Evolutionary conservation across 495 filamentous ascomycete species (phyloP).

Genomic region (Aspergillus bertholletiae): DNA sequence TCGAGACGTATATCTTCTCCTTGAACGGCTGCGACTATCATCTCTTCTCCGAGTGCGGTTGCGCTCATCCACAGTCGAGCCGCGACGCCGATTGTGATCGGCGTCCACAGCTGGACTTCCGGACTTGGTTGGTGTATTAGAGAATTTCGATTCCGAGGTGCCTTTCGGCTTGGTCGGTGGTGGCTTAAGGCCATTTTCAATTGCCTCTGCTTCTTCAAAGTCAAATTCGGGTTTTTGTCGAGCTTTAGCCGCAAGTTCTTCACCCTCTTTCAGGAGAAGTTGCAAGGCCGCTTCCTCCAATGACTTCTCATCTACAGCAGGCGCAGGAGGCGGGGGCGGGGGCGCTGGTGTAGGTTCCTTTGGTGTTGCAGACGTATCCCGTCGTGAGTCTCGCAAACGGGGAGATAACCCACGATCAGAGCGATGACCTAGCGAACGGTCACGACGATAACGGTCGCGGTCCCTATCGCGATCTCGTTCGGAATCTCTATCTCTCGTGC

Average conservation of each 20-base stretch:
- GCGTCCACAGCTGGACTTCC: conserved; percentile 27
- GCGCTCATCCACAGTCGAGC: conserved; percentile 29
- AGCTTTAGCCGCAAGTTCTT: conserved; percentile 58
- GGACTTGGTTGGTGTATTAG: conserved; percentile 25
- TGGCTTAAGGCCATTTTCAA: conserved; percentile 43
- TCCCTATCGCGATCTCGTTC: conserved; percentile 43
- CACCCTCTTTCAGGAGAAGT: conserved; percentile 55
- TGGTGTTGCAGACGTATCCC: conserved; percentile 36
- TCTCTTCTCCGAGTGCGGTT: conserved; percentile 28
- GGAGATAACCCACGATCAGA: conserved; percentile 39
- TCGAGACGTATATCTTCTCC: conserved; percentile 26
- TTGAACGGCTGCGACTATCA: conserved; percentile 33
- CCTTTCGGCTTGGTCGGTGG: conserved; percentile 23
- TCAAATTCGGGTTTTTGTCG: conserved; percentile 57
- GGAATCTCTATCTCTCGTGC: conserved; percentile 25
- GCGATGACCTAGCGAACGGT: conserved; percentile 11
- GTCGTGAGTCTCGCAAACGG: conserved; percentile 32
- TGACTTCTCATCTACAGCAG: conserved; percentile 52
- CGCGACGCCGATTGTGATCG: conserved; percentile 17
- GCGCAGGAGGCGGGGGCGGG: conserved; percentile 18
- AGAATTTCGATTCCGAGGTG: conserved; percentile 26
- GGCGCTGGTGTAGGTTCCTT: conserved; percentile 39
- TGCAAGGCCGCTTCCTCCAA: conserved; percentile 56
- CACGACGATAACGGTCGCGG: conserved; percentile 28
- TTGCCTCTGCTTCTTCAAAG: conserved; percentile 48